Conservation (phyloP, 768 basidiomycete species). For the Podaxis sp. region DNA sequence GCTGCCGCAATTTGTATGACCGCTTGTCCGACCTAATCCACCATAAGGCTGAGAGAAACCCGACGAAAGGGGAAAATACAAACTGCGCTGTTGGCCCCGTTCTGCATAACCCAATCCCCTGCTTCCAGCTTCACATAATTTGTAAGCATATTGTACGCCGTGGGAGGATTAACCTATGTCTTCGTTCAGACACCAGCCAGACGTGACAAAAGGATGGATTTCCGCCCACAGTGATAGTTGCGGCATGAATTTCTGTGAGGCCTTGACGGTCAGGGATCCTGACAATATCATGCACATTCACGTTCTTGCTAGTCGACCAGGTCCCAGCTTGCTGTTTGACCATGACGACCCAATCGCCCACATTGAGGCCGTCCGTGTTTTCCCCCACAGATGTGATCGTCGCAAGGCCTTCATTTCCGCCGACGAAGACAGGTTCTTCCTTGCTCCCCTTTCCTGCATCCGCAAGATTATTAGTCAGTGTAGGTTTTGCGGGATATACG, state of each 20-base stretch:
- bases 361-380: constrained; percentile 33
- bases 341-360: constrained; percentile 77
- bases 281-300: constrained; percentile 55
- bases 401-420: constrained; percentile 78
- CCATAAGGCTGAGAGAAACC: neutral
- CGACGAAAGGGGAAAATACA: constrained; percentile 23
- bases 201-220: neutral
- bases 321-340: constrained; percentile 70
- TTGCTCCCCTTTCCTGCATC: constrained; percentile 30
- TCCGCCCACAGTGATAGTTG: constrained; percentile 67
- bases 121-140: constrained; percentile 62
- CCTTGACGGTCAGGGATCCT: constrained; percentile 49
- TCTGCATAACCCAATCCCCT: constrained; percentile 84
- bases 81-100: constrained; percentile 84
- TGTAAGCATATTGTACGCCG: constrained; percentile 80
- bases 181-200: neutral
- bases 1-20: constrained; percentile 84
- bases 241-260: constrained; percentile 64
- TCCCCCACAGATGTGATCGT: constrained; percentile 61
- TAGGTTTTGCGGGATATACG: constrained; percentile 72
- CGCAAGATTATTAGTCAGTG: constrained; percentile 34
- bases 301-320: constrained; percentile 62
- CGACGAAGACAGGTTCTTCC: constrained; percentile 50
- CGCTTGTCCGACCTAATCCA: constrained; percentile 70
- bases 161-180: constrained; percentile 74